Evolutionary conservation across 2,329 filamentous ascomycete genomes (phyloP).

Genomic region (Samsoniella hepiali): DNA sequence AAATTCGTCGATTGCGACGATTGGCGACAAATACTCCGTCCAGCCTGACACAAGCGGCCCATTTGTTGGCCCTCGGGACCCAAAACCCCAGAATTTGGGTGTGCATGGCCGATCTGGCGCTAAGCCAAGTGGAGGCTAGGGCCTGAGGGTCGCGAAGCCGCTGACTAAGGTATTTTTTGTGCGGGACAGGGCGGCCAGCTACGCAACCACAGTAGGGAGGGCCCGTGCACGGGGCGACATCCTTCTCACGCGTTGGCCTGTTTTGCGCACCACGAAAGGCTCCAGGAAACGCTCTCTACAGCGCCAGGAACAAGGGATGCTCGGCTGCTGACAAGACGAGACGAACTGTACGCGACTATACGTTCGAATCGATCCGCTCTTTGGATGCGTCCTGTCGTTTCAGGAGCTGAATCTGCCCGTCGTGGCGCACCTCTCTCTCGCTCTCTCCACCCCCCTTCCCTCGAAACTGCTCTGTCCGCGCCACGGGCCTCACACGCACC

Average conservation of each 20-base stretch:
- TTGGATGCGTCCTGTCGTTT: conserved; percentile 12
- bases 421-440: conserved; percentile 5
- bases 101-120: conserved; percentile 12
- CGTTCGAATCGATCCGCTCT: background rate
- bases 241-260: conserved; percentile 16
- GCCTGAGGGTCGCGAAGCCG: background rate
- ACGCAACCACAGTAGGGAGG: background rate
- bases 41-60: conserved; percentile 3
- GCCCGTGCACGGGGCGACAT: conserved; percentile 13
- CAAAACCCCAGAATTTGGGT: conserved; percentile 8
- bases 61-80: background rate
- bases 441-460: conserved; percentile 2
- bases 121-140: conserved; percentile 1
- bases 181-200: background rate
- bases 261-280: conserved; percentile 7
- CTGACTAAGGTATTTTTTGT: conserved; percentile 8
- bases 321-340: background rate
- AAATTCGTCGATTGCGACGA: background rate
- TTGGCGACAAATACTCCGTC: background rate
- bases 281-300: background rate
- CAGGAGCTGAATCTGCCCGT: conserved; percentile 1
- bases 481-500: background rate
- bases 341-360: background rate
- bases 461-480: conserved; percentile 5
- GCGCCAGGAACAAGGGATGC: background rate